phyloP scores from a whole-genome alignment of 352 stramenopile genomes.

The Globisporangium echinulatum region DNA sequence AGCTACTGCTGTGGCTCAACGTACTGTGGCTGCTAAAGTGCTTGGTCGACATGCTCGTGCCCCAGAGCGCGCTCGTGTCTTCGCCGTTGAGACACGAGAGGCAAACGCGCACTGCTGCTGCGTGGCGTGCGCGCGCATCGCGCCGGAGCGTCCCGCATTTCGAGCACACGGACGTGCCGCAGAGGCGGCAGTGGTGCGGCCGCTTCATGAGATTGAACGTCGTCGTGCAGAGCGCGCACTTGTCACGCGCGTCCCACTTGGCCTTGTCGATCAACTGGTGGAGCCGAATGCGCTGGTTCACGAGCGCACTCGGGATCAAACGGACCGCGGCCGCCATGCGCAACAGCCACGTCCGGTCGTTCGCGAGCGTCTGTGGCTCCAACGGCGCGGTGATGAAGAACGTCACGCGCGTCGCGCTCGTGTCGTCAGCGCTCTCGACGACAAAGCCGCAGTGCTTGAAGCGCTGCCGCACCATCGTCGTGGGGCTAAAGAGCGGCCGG shows the following conservation, averaged over 20 bases:
- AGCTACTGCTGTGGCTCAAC: not conserved
- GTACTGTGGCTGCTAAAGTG: conserved; percentile 10
- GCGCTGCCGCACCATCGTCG: conserved; percentile 34
- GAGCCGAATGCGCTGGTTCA: conserved; percentile 62
- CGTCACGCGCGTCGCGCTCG: conserved; percentile 57
- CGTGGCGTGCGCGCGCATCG: conserved; percentile 17
- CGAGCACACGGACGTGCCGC: conserved; percentile 60
- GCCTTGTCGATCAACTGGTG: conserved; percentile 57
- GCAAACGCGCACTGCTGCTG: conserved; percentile 46
- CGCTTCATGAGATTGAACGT: conserved; percentile 66
- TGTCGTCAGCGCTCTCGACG: conserved; percentile 62
- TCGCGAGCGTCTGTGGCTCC: conserved; percentile 26
- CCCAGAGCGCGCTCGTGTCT: conserved; percentile 27
- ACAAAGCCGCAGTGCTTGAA: conserved; percentile 71
- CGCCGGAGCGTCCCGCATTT: conserved; percentile 66
- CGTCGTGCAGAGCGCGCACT: conserved; percentile 56
- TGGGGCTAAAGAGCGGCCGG: conserved; percentile 36
- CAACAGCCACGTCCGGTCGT: conserved; percentile 50
- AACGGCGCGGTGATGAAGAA: conserved; percentile 64
- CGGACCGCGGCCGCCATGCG: conserved; percentile 48
- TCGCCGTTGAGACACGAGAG: conserved; percentile 71
- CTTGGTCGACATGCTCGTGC: conserved; percentile 31
- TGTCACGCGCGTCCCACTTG: conserved; percentile 47
- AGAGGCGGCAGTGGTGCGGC: conserved; percentile 76
- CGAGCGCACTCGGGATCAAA: conserved; percentile 54